Evolutionary conservation across 768 basidiomycete species (phyloP).

Genomic region (Polyporus arcularius): DNA sequence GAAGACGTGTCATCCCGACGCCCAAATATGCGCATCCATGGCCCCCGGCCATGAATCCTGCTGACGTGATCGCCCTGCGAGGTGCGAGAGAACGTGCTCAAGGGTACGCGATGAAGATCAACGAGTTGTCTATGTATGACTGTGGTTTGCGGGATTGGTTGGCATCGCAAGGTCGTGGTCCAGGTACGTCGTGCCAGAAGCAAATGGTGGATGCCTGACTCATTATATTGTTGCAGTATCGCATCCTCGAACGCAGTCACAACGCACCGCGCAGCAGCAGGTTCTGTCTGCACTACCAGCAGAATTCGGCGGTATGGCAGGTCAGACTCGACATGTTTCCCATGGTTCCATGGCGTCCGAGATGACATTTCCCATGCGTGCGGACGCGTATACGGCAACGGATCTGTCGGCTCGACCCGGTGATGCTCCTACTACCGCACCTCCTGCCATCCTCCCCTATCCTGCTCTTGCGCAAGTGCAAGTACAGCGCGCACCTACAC

Average conservation of each 20-base stretch:
- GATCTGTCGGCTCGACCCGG: slow-evolving; percentile 57
- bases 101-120: slow-evolving; percentile 81
- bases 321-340: slow-evolving; percentile 67
- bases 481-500: slow-evolving; percentile 36
- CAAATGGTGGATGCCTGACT: neutral
- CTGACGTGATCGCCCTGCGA: slow-evolving; percentile 59
- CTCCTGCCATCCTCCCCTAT: slow-evolving; percentile 66
- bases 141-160: slow-evolving; percentile 84
- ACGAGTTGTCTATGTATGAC: slow-evolving; percentile 74
- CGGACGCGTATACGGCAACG: slow-evolving; percentile 78
- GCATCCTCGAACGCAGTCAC: slow-evolving; percentile 11
- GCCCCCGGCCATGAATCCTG: slow-evolving; percentile 71
- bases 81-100: slow-evolving; percentile 66
- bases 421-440: slow-evolving; percentile 55
- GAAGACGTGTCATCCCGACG: slow-evolving; percentile 21
- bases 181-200: slow-evolving; percentile 41
- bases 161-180: slow-evolving; percentile 44
- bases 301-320: slow-evolving; percentile 10
- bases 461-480: slow-evolving; percentile 58
- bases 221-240: neutral
- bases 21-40: slow-evolving; percentile 37
- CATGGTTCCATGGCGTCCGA: slow-evolving; percentile 73
- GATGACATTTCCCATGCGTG: slow-evolving; percentile 74
- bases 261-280: slow-evolving; percentile 8
- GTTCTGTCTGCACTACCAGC: slow-evolving; percentile 2